Base-by-base conservation (phyloP, 164 flowering plant species). In the Nymphaea colorata region DNA sequence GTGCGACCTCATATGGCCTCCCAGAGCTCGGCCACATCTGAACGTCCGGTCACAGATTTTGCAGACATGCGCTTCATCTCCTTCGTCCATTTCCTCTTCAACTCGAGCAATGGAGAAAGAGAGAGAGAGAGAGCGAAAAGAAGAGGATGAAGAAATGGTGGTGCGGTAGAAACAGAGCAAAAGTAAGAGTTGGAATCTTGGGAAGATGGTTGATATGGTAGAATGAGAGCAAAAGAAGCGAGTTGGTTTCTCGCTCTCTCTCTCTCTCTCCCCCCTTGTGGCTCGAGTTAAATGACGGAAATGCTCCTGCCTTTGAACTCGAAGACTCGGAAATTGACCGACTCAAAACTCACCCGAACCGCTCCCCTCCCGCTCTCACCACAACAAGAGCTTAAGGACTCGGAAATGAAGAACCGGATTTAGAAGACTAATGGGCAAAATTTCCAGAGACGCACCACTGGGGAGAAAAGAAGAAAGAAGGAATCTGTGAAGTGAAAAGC, bases 1-100 rank as follows among this genome's bases (percentile, higher is more conserved):
- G 70, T 94, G 99, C 3, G 98, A 95, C 74, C 98, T 82, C 99
- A 91, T 94, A 78, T 94, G 99, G 7, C 99, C 98, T 2, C 99
- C 99, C 0, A 94, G 77, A 8, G 98, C 99, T 64, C 99, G 78
- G 6, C 98, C 99, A 70, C 99, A 91, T 36, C 83, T 82, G 66
- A 94, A 94, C 3, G 95, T 97, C 69, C 84, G 91, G 80, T 86
- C 88, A 79, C 99, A 94, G 66, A 91, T 84, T 61, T 79, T 86
- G 67, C 99, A 94, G 71, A 79, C 83, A 70, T 87, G 85, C 76
- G 36, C 36, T 25, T 94, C 91, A 68, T 83, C 87, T 69, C 51
- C 68, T 43, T 85, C 36, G 67, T 51, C 42, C 59, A 42, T 41
- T 5, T 25, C 8, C 61, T n/a, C 51, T 47, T 10, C 15, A 43